Evolutionary conservation across 1,284 basidiomycete genomes (phyloP), one percentile per base, ranked within the genome.

Genomic region (Puccinia sorghi): DNA sequence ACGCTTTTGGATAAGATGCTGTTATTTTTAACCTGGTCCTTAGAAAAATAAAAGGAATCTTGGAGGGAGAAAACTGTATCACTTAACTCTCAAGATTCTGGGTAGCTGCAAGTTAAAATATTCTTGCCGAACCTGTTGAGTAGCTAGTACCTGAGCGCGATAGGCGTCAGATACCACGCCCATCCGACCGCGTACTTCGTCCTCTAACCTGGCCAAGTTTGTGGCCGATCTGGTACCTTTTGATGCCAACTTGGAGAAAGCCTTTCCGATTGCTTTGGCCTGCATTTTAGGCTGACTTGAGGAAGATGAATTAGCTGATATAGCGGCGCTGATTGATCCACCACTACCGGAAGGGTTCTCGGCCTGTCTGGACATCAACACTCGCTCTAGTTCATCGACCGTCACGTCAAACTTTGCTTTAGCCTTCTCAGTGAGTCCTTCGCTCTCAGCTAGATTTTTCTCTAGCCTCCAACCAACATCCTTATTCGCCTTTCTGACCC

Each of bases 41-140:
- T 61, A 57, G 37, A 22, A 66, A 27, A 25, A n/a, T 22, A 11
- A 22, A 61, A 17, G n/a, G 13, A 61, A 70, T 52, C 32, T 46
- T 20, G 37, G 3, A 46, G 20, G 54, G 27, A 25, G 50, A 46
- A 32, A 63, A 27, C 72, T 61, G 15, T n/a, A 66, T 8, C 64
- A 64, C 87, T 91, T 84, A 84, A 95, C 94, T 70, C 97, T 89
- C 64, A 99, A 86, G 81, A 98, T 92, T 82, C 94, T 91, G 61
- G 97, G 96, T 63, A 97, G 86, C 83, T 98, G 96, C 83, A 96
- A 92, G 85, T 97, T 96, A 86, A 97, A 99, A 85, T 96, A 98
- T 84, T 99, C 96, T 85, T 97, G 94, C 72, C 95, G 88, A 85
- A 94, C 89, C 2, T 90, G 87, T 85, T 97, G 95, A 12, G 92